Conservation (phyloP, 805 yeast genomes). For the Pichia manshurica region DNA sequence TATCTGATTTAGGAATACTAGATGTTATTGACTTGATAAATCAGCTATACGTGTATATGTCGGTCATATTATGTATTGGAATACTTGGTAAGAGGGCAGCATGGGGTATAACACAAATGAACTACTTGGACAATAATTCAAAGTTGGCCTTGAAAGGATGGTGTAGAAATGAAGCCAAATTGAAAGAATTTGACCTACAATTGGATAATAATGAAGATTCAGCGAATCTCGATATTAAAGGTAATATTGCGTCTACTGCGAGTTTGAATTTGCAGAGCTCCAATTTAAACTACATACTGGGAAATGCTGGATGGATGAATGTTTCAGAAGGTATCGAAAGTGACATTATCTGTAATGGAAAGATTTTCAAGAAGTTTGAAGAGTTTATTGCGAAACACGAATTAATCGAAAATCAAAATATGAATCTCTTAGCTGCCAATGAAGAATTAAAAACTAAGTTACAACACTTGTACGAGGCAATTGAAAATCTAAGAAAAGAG, state of each 20-base stretch:
- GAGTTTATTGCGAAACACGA: neutral
- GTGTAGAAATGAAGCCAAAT: slow-evolving; percentile 8
- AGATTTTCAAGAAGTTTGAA: slow-evolving; percentile 3
- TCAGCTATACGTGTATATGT: slow-evolving; percentile 23
- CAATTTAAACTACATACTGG: neutral
- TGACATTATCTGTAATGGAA: neutral
- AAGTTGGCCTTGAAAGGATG: slow-evolving; percentile 20
- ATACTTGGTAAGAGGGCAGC: slow-evolving; percentile 24
- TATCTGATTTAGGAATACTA: neutral
- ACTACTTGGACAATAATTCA: slow-evolving; percentile 19
- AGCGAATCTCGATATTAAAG: neutral
- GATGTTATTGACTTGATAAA: slow-evolving; percentile 8
- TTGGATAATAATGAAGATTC: neutral
- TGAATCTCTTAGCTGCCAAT: neutral
- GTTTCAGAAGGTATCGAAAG: neutral
- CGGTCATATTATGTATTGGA: slow-evolving; percentile 21
- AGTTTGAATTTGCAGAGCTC: slow-evolving; percentile 4
- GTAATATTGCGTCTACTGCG: neutral
- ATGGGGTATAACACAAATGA: slow-evolving; percentile 27
- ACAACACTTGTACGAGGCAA: neutral
- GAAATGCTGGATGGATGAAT: slow-evolving; percentile 10
- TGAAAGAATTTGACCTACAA: slow-evolving; percentile 4
- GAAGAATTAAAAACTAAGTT: neutral
- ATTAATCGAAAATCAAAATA: neutral
- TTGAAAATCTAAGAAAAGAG: neutral